Evolutionary conservation across 768 basidiomycete species (phyloP), one percentile per base, ranked within the genome.

Genomic region (Tephrocybe sp.): DNA sequence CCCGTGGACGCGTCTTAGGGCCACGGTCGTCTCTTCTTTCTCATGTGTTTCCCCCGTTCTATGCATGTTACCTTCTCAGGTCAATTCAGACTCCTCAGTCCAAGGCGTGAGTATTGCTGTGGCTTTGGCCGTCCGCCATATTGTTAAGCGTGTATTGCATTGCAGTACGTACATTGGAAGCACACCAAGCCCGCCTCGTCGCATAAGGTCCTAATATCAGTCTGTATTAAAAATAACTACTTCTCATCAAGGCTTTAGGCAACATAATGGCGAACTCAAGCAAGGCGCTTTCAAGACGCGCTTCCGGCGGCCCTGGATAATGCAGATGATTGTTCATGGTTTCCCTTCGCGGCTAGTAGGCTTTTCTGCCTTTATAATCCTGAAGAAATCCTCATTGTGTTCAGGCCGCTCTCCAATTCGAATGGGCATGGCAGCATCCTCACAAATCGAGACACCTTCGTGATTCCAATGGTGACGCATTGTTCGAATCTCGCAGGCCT

Each of bases 351-450:
- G 80, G 63, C 65, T 78, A 39, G 77, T 76, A 52, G 35, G 68
- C 52, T 39, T 5, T 14, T 17, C n/a, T 10, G 14, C 10, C 26
- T 14, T 30, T 17, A 0, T 42, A 17, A 14, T 31, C 30, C 22
- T 20, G 3, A 35, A 41, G 26, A 55, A 4, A 6, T n/a, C 16
- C 5, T 33, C 14, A 30, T 19, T 22, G 6, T 33, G 32, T 39
- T 1, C 66, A 89, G 64, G 78, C 87, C 1, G 89, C 91, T 10
- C 67, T 83, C 19, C 80, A 89, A 66, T 91, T 91, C 59, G 88
- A 90, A 69, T 91, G 87, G 87, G 83, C 85, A 23, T 92, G 89
- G 89, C 89, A 91, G 63, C 84, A 91, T 64, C 86, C 87, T 9
- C 73, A 85, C 55, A 65, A 77, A 20, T 84, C 85, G 1, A 70